Conservation (phyloP, 805 yeast genomes). For the Barnettozyma salicaria region DNA sequence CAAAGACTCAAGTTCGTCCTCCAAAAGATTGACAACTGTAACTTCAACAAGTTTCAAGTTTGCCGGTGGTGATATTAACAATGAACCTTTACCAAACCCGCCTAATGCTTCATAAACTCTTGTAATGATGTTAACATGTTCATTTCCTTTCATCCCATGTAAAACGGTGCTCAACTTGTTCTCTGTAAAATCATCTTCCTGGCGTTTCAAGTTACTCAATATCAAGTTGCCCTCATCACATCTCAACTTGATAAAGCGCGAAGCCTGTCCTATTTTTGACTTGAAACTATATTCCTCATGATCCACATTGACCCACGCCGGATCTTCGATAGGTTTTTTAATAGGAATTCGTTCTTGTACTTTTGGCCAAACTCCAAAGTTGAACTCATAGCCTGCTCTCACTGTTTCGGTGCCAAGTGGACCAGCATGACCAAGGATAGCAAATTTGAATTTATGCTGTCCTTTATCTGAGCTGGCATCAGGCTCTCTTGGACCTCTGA, state of each 20-base stretch:
- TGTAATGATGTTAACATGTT: constrained; percentile 51
- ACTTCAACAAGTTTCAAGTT: constrained; percentile 22
- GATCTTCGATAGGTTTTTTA: background rate
- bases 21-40: constrained; percentile 33
- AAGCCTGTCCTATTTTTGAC: background rate
- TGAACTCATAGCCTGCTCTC: constrained; percentile 72
- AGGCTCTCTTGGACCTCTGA: constrained; percentile 91
- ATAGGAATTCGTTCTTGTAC: background rate
- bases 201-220: constrained; percentile 75
- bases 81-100: constrained; percentile 53
- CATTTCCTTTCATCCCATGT: constrained; percentile 30
- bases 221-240: constrained; percentile 51
- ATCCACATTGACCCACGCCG: background rate
- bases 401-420: constrained; percentile 58
- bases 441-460: constrained; percentile 65
- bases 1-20: constrained; percentile 28
- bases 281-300: background rate
- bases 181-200: constrained; percentile 66
- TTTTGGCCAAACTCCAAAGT: constrained; percentile 34
- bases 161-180: constrained; percentile 2
- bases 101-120: constrained; percentile 88
- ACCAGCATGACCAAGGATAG: constrained; percentile 46
- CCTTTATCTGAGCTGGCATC: constrained; percentile 97
- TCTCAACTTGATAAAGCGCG: constrained; percentile 15
- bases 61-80: constrained; percentile 38